A percentile compares a stretch with the other conserved stretches of the same genome.
Conservation (phyloP, 495 filamentous ascomycete species). For the Apiosordaria backusii region DNA sequence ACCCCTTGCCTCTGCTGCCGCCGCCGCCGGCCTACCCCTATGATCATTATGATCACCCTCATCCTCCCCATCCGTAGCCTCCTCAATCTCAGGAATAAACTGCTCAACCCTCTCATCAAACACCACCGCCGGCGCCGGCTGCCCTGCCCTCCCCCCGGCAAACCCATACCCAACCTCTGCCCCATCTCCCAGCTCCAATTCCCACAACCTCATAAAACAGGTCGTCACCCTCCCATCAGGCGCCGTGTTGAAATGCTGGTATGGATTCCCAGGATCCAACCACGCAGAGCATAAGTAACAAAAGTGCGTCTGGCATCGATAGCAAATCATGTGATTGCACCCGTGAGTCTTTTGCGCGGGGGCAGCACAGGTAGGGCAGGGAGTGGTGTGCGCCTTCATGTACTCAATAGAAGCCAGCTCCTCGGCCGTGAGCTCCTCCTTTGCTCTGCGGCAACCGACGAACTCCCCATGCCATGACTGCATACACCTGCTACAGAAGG, state of each 20-base stretch:
- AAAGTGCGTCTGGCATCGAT: constrained; percentile 84
- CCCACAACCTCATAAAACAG: constrained; percentile 87
- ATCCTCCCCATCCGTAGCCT: constrained; percentile 27
- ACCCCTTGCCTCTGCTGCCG: constrained; percentile 8
- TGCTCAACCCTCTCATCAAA: constrained; percentile 17
- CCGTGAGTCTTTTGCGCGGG: constrained; percentile 86
- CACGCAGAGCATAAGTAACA: constrained; percentile 92
- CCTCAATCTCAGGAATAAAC: constrained; percentile 27
- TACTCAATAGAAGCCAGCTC: constrained; percentile 83
- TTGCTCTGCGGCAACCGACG: constrained; percentile 54
- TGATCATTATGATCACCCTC: constrained; percentile 1
- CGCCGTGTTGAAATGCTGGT: constrained; percentile 75
- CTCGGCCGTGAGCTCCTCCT: constrained; percentile 68
- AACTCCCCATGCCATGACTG: constrained; percentile 89
- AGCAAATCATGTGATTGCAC: constrained; percentile 98
- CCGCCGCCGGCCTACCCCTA: constrained; percentile 8
- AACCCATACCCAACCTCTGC: constrained; percentile 54
- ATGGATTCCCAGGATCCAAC: constrained; percentile 78
- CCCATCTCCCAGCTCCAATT: constrained; percentile 80
- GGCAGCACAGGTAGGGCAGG: constrained; percentile 85
- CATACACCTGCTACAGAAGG: constrained; percentile 68
- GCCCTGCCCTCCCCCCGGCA: constrained; percentile 42
- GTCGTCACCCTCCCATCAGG: constrained; percentile 46
- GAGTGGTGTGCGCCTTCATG: constrained; percentile 71
- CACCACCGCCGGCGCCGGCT: constrained; percentile 7